Evolutionary conservation across 1,139 yeast genomes (phyloP).

Genomic region (Candida frijolesensis): DNA sequence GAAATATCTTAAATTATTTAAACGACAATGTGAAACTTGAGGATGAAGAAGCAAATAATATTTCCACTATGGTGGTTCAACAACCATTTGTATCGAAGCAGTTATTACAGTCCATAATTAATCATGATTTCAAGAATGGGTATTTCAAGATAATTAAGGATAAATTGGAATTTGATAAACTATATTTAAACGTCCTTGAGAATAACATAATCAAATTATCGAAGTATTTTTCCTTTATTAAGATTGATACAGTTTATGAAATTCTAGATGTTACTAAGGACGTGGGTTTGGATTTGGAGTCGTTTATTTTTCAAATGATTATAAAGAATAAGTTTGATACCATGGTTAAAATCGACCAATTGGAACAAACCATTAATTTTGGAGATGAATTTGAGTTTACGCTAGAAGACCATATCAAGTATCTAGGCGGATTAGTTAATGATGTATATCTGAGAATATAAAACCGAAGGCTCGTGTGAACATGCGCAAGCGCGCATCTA

Average conservation of each 20-base stretch:
- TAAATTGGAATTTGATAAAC: conserved; percentile 15
- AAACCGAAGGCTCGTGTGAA: not conserved
- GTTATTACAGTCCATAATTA: conserved; percentile 1
- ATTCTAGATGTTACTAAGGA: conserved; percentile 14
- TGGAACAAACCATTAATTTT: conserved; percentile 27
- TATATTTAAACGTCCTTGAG: conserved; percentile 32
- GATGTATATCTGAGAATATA: conserved; percentile 12
- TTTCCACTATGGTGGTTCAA: not conserved
- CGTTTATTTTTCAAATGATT: conserved; percentile 36
- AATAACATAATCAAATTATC: conserved; percentile 33
- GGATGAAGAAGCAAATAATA: not conserved
- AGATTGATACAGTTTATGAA: conserved; percentile 19
- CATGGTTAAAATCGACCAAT: conserved; percentile 37
- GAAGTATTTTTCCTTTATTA: conserved; percentile 31
- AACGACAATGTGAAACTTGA: conserved; percentile 14
- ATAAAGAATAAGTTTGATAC: conserved; percentile 32
- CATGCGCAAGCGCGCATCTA: not conserved
- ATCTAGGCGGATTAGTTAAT: conserved; percentile 25
- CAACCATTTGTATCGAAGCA: conserved; percentile 10
- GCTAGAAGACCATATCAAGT: conserved; percentile 21
- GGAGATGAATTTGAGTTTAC: conserved; percentile 20
- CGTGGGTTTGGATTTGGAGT: conserved; percentile 25
- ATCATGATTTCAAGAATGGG: conserved; percentile 11
- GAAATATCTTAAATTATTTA: conserved; percentile 29
- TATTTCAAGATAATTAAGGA: conserved; percentile 9